A percentile compares a stretch with the other conserved stretches of the same genome.
Conservation (phyloP, 1,284 basidiomycete genomes). For the Grifola frondosa region DNA sequence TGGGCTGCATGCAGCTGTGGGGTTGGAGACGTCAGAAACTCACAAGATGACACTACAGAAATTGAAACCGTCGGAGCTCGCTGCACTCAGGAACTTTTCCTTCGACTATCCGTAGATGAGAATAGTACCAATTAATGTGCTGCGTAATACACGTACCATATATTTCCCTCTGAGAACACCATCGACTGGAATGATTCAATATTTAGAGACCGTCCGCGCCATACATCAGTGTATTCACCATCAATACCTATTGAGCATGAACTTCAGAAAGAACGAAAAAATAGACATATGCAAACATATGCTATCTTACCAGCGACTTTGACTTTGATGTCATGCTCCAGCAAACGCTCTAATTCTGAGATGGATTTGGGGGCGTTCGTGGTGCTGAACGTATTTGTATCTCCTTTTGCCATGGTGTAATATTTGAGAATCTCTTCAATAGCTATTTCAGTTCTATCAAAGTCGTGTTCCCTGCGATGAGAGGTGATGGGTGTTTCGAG, state of each 20-base stretch:
- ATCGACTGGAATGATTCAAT: conserved; percentile 59
- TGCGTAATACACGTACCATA: conserved; percentile 55
- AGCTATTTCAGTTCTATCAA: too few relatives aligned
- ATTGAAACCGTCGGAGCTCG: conserved; percentile 82
- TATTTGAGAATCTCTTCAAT: too few relatives aligned
- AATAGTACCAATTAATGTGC: not conserved
- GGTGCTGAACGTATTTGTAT: too few relatives aligned
- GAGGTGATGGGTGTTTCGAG: too few relatives aligned
- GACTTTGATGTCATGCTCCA: conserved; percentile 77
- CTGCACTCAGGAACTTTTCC: conserved; percentile 87
- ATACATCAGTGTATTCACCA: conserved; percentile 40
- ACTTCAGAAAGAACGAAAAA: too few relatives aligned
- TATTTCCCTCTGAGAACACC: conserved; percentile 93
- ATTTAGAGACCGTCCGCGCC: not conserved
- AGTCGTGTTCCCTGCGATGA: too few relatives aligned
- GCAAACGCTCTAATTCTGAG: conserved; percentile 55
- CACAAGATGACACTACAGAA: conserved; percentile 92
- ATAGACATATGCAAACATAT: too few relatives aligned
- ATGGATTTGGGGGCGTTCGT: conserved; percentile 52
- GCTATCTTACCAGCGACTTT: conserved; percentile 81
- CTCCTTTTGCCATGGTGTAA: too few relatives aligned
- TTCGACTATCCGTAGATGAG: conserved; percentile 58
- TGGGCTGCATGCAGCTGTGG: conserved; percentile 6
- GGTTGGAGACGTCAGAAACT: conserved; percentile 23
- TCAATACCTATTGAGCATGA: conserved; percentile 54